A percentile compares a stretch with the other conserved stretches of the same genome.
Evolutionary conservation across 352 stramenopile species (phyloP).

Genomic region (Pythium utonaiense): DNA sequence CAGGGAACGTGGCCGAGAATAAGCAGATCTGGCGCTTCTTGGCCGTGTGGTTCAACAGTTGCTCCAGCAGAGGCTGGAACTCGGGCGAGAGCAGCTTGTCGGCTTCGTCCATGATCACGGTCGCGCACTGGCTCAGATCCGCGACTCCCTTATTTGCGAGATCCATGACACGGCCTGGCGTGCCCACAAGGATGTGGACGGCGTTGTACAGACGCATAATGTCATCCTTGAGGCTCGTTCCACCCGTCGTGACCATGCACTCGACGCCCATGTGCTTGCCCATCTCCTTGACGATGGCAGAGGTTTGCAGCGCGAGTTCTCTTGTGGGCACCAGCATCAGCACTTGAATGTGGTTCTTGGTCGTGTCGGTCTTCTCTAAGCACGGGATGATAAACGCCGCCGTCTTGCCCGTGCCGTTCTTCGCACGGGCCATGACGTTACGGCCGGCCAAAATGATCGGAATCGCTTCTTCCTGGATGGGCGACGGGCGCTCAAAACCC

Average conservation of each 20-base stretch:
- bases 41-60: slow-evolving; percentile 96
- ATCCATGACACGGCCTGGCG: slow-evolving; percentile 97
- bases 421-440: slow-evolving; percentile 97
- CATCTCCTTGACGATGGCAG: slow-evolving; percentile 98
- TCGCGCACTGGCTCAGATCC: slow-evolving; percentile 97
- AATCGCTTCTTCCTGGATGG: slow-evolving; percentile 92
- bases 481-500: slow-evolving; percentile 96
- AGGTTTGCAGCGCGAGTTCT: slow-evolving; percentile 98
- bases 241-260: slow-evolving; percentile 98
- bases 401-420: slow-evolving; percentile 98
- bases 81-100: slow-evolving; percentile 98
- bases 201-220: slow-evolving; percentile 99
- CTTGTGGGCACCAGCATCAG: too few species aligned
- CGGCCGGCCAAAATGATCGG: slow-evolving; percentile 93
- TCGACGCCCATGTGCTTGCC: slow-evolving; percentile 96
- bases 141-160: slow-evolving; percentile 97
- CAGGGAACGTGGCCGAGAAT: slow-evolving; percentile 98
- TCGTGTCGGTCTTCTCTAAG: too few species aligned
- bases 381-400: slow-evolving; percentile 97
- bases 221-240: slow-evolving; percentile 98
- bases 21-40: slow-evolving; percentile 96
- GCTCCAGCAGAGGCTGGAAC: slow-evolving; percentile 96
- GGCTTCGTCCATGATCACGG: slow-evolving; percentile 93
- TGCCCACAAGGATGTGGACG: slow-evolving; percentile 99
- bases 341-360: too few species aligned